Conservation (phyloP, 2,329 filamentous ascomycete species). For the Trichoderma sp. region DNA sequence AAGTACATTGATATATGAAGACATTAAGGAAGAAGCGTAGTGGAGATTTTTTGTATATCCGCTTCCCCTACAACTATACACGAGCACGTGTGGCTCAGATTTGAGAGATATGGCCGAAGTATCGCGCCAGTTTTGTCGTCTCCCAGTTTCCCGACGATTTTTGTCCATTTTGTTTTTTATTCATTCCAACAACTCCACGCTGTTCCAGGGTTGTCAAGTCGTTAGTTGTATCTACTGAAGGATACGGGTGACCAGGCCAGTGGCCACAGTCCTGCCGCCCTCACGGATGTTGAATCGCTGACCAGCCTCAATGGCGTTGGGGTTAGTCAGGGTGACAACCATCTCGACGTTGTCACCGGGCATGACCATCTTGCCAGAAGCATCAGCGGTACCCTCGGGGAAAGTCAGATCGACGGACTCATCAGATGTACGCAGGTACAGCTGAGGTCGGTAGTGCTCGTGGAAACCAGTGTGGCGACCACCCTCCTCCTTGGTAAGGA, state of each 20-base stretch:
- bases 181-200: slow-evolving; percentile 17
- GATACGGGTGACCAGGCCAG: slow-evolving; percentile 78
- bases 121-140: slow-evolving; percentile 2
- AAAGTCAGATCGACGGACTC: slow-evolving; percentile 77
- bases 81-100: slow-evolving; percentile 37
- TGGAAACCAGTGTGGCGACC: slow-evolving; percentile 95
- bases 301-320: slow-evolving; percentile 84
- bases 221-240: slow-evolving; percentile 48
- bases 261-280: slow-evolving; percentile 87
- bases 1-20: slow-evolving; percentile 39
- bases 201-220: slow-evolving; percentile 22
- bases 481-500: slow-evolving; percentile 96
- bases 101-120: slow-evolving; percentile 26
- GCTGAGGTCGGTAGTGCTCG: slow-evolving; percentile 94
- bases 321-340: slow-evolving; percentile 81
- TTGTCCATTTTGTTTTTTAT: slow-evolving; percentile 14
- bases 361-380: slow-evolving; percentile 81
- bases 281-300: slow-evolving; percentile 99
- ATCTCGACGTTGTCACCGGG: slow-evolving; percentile 99
- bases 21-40: slow-evolving; percentile 45
- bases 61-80: slow-evolving; percentile 41
- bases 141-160: slow-evolving; percentile 8
- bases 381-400: slow-evolving; percentile 79
- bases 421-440: slow-evolving; percentile 92
- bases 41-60: slow-evolving; percentile 42